Conservation (phyloP, 2,329 filamentous ascomycete genomes). For the Aspergillus puulaauensis region DNA sequence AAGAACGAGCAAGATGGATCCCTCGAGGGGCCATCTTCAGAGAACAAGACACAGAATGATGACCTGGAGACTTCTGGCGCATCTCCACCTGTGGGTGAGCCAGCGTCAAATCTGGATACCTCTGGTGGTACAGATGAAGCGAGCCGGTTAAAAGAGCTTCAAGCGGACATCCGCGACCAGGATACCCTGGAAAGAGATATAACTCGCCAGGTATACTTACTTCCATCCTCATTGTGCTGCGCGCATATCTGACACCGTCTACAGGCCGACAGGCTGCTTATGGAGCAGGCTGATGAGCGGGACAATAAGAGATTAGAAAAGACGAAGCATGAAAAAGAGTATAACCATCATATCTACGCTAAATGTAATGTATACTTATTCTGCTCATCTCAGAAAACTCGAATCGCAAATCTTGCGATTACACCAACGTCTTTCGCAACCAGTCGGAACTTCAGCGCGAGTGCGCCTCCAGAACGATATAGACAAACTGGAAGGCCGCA, state of each 20-base stretch:
- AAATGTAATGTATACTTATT: conserved; percentile 2
- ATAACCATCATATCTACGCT: conserved; percentile 9
- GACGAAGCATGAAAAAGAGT: conserved; percentile 50
- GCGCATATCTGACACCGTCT: background rate
- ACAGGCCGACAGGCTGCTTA: conserved; percentile 58
- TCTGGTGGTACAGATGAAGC: conserved; percentile 51
- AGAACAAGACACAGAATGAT: background rate
- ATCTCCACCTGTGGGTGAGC: background rate
- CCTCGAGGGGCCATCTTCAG: background rate
- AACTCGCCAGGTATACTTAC: conserved; percentile 50
- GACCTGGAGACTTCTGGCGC: background rate
- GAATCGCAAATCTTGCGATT: conserved; percentile 63
- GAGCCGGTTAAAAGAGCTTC: conserved; percentile 60
- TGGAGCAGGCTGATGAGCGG: conserved; percentile 62
- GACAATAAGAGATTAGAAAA: conserved; percentile 64
- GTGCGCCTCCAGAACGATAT: conserved; percentile 57
- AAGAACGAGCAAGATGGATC: conserved; percentile 1
- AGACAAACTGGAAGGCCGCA: conserved; percentile 62
- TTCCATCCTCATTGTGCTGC: background rate
- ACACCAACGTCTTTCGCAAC: conserved; percentile 56
- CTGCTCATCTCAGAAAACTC: conserved; percentile 50
- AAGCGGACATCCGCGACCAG: conserved; percentile 75
- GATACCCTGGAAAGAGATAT: conserved; percentile 90
- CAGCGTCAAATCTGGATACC: background rate
- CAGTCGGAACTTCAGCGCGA: conserved; percentile 52